Percentiles rank a stretch among this genome's conserved stretches.
These are phyloP conservation scores for Endoconidiophora laricicola DNA, from an alignment of 2,329 filamentous ascomycete species.

Conservation along the genomic window DNA sequence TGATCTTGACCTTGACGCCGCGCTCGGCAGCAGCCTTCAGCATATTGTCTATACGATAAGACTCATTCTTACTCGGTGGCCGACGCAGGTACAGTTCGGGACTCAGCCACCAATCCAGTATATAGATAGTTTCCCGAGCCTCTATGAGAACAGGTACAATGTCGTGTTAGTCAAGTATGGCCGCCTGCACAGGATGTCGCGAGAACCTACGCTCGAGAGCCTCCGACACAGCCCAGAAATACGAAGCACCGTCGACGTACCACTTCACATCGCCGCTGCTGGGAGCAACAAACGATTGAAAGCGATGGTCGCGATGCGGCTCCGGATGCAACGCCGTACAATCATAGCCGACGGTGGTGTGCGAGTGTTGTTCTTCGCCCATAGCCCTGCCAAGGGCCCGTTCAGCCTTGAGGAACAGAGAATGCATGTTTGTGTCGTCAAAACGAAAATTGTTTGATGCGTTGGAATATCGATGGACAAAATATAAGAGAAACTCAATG, in stretches of 20 bases:
- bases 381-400: conserved; percentile 18
- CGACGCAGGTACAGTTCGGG: conserved; percentile 77
- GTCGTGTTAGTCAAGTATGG: neutral
- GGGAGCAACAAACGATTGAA: conserved; percentile 55
- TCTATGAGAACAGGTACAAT: conserved; percentile 23
- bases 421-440: conserved; percentile 4
- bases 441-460: neutral
- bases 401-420: conserved; percentile 30
- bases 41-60: conserved; percentile 72
- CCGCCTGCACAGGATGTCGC: neutral
- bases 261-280: conserved; percentile 65
- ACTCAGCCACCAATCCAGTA: conserved; percentile 80
- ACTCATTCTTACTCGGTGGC: conserved; percentile 64
- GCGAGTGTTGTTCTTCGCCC: conserved; percentile 27
- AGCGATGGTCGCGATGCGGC: conserved; percentile 34
- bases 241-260: conserved; percentile 71
- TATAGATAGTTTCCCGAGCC: conserved; percentile 64
- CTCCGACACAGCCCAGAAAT: conserved; percentile 71
- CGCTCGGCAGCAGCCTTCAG: conserved; percentile 66
- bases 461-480: neutral
- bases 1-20: conserved; percentile 68
- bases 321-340: conserved; percentile 27
- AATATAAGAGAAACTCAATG: neutral
- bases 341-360: conserved; percentile 25
- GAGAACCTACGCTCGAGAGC: conserved; percentile 46